Evolutionary conservation across 495 filamentous ascomycete genomes (phyloP).

Genomic region (Podospora fimiseda): DNA sequence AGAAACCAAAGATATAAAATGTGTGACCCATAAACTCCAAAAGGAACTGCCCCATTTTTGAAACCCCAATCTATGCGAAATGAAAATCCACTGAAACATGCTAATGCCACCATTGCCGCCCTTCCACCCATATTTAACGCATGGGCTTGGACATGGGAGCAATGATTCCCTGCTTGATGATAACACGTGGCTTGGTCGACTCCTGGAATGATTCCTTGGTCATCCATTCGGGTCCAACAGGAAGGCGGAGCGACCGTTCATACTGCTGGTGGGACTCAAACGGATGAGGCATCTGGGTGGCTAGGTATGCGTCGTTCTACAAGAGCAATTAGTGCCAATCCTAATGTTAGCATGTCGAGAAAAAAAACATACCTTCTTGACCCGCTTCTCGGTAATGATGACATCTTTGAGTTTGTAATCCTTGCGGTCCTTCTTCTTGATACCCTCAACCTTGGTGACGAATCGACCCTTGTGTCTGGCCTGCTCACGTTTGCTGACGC

Average conservation of each 20-base stretch:
- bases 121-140: conserved; percentile 39
- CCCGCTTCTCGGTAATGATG: conserved; percentile 86
- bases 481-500: conserved; percentile 59
- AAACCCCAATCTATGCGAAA: conserved; percentile 2
- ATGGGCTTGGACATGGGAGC: conserved; percentile 78
- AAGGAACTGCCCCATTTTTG: conserved; percentile 15
- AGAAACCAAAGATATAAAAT: too few species aligned
- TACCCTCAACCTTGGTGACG: conserved; percentile 66
- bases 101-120: neutral
- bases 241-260: conserved; percentile 77
- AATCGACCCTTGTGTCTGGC: conserved; percentile 52
- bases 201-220: conserved; percentile 91
- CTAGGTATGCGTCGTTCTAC: conserved; percentile 82
- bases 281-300: conserved; percentile 71
- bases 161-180: conserved; percentile 91
- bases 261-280: conserved; percentile 86
- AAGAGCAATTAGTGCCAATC: conserved; percentile 23
- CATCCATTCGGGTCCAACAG: conserved; percentile 88
- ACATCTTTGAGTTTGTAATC: conserved; percentile 75
- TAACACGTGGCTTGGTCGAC: conserved; percentile 80
- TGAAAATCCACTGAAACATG: neutral
- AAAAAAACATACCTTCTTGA: conserved; percentile 67
- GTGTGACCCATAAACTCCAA: too few species aligned
- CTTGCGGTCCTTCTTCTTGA: conserved; percentile 68
- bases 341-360: too few species aligned